Evolutionary conservation across 805 yeast species (phyloP).

Genomic region (Blastobotrys mokoenaii): DNA sequence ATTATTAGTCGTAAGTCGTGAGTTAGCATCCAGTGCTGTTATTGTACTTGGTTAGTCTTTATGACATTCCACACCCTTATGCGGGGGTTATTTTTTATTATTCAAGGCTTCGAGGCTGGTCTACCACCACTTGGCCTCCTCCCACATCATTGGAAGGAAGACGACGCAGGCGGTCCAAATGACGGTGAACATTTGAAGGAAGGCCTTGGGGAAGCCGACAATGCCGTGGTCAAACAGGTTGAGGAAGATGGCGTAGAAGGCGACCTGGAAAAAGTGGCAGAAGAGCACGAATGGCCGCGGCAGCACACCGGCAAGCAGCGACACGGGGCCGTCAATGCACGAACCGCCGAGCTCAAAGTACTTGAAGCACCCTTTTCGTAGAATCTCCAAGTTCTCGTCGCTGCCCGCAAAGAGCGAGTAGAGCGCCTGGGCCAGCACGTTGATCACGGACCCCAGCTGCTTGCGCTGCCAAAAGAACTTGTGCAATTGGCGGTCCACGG

Average conservation of each 20-base stretch:
- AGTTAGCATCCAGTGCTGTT: background rate
- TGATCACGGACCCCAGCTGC: constrained; percentile 70
- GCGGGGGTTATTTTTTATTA: too few relatives aligned
- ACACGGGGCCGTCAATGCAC: constrained; percentile 69
- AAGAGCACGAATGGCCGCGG: constrained; percentile 70
- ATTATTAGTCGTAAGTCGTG: background rate
- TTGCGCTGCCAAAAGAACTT: constrained; percentile 76
- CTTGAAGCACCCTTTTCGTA: constrained; percentile 83
- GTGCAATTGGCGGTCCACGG: constrained; percentile 47
- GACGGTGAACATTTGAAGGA: constrained; percentile 60
- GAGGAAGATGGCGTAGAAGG: constrained; percentile 67
- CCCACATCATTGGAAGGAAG: constrained; percentile 64
- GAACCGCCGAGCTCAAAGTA: constrained; percentile 83
- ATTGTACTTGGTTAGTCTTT: background rate
- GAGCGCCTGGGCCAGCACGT: constrained; percentile 83
- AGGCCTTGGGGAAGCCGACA: constrained; percentile 58
- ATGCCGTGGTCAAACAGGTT: constrained; percentile 63
- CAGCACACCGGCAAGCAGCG: constrained; percentile 70
- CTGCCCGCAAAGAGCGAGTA: constrained; percentile 89
- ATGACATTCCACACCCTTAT: too few relatives aligned
- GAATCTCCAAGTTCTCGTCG: constrained; percentile 44
- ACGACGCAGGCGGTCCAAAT: constrained; percentile 67
- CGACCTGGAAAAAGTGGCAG: constrained; percentile 84
- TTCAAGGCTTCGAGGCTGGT: too few relatives aligned
- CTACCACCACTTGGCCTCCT: constrained; percentile 21